Percentiles rank a stretch among this genome's conserved stretches.
These are phyloP conservation scores for Encephalitozoon hellem DNA, from an alignment of 371 early-diverging fungal genomes.

Conservation along the genomic window DNA sequence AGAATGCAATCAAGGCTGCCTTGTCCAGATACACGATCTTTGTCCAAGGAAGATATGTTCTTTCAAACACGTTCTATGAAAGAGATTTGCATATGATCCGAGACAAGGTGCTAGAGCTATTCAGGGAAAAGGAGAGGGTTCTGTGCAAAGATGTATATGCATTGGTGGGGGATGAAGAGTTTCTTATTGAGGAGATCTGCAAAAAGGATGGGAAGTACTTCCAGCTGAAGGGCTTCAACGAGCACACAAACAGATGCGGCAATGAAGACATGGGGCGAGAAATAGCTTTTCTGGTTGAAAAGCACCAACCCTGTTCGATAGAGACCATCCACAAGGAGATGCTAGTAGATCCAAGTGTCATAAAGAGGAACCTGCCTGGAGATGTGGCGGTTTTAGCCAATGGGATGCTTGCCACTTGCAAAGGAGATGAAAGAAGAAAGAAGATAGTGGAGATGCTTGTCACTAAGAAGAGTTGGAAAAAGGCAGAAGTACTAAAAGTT, in stretches of 20 bases:
- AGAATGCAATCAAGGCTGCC: slow-evolving; percentile 6
- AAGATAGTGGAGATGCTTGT: background rate
- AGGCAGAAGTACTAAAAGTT: background rate
- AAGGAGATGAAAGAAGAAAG: background rate
- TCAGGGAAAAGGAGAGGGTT: background rate
- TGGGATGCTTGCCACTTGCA: background rate
- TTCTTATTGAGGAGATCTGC: slow-evolving; percentile 26
- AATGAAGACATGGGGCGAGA: background rate
- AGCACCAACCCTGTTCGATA: background rate
- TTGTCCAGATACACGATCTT: slow-evolving; percentile 32
- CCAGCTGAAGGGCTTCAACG: slow-evolving; percentile 23
- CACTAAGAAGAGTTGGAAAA: background rate
- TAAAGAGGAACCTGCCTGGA: background rate
- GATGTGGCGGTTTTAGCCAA: background rate
- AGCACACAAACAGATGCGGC: background rate
- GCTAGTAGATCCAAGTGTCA: background rate
- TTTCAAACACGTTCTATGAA: slow-evolving; percentile 45
- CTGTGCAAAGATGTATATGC: background rate
- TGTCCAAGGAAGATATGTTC: slow-evolving; percentile 38
- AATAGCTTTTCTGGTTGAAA: background rate
- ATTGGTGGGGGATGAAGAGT: slow-evolving; percentile 25
- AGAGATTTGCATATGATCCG: slow-evolving; percentile 23
- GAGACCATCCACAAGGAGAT: background rate
- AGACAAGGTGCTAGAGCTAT: slow-evolving; percentile 19
- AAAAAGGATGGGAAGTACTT: slow-evolving; percentile 16